phyloP scores from a whole-genome alignment of 768 basidiomycete genomes.

The Boletus reticuloceps region DNA sequence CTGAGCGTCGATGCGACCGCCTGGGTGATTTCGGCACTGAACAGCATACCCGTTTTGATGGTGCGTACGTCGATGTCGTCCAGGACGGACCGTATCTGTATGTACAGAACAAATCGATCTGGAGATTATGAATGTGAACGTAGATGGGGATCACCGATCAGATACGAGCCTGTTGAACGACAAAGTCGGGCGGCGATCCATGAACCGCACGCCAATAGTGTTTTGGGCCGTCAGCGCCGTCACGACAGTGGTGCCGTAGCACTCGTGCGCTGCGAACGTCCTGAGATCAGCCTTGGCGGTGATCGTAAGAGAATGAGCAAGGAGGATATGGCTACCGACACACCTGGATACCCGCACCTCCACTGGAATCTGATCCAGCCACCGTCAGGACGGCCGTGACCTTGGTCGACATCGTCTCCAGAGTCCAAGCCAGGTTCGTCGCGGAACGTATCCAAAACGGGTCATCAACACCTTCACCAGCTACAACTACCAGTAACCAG shows the following conservation, averaged over 20 bases:
- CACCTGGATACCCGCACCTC: conserved; percentile 90
- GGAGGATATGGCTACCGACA: conserved; percentile 2
- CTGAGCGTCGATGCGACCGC: conserved; percentile 53
- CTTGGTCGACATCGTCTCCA: neutral
- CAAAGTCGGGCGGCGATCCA: conserved; percentile 63
- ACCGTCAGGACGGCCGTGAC: conserved; percentile 58
- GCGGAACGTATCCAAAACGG: too few relatives aligned
- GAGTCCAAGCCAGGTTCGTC: too few relatives aligned
- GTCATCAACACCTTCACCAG: too few relatives aligned
- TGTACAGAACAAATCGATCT: too few relatives aligned
- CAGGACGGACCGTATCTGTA: conserved; percentile 66
- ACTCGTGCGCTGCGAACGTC: conserved; percentile 73
- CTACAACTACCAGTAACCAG: too few relatives aligned
- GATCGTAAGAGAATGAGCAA: too few relatives aligned
- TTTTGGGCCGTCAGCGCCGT: conserved; percentile 92
- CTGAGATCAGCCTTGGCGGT: conserved; percentile 73
- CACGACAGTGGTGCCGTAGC: conserved; percentile 78
- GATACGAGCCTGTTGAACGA: conserved; percentile 64
- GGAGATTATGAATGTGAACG: neutral
- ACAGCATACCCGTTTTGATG: conserved; percentile 92
- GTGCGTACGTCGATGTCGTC: conserved; percentile 68
- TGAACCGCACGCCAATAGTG: conserved; percentile 76
- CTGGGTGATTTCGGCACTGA: conserved; percentile 50
- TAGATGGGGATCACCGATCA: neutral
- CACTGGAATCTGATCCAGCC: conserved; percentile 79